phyloP scores from a whole-genome alignment of 2,329 filamentous ascomycete genomes.

The Aspergillus sp. region DNA sequence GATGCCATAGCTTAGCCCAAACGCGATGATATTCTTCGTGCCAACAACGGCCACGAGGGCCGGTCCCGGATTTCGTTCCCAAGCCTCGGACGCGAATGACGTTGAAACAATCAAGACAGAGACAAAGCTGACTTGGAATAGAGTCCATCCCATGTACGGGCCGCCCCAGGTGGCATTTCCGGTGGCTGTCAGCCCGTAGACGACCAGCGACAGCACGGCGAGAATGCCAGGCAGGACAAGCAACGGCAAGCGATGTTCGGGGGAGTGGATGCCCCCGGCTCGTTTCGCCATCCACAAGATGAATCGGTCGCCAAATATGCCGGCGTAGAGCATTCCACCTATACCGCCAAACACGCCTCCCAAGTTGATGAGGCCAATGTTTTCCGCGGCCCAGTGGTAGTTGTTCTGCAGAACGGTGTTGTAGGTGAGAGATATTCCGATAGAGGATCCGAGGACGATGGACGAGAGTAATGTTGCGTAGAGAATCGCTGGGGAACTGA shows the following conservation, averaged over 20 bases:
- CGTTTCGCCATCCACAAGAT: constrained; percentile 30
- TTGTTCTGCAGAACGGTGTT: constrained; percentile 31
- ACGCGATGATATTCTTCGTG: constrained; percentile 26
- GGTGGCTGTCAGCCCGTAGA: constrained; percentile 32
- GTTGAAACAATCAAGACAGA: constrained; percentile 29
- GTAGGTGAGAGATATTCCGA: constrained; percentile 41
- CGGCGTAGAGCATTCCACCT: constrained; percentile 26
- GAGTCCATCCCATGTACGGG: constrained; percentile 28
- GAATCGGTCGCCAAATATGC: constrained; percentile 21
- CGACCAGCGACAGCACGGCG: constrained; percentile 24
- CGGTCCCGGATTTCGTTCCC: constrained; percentile 31
- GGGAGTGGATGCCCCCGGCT: constrained; percentile 29
- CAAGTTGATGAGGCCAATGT: constrained; percentile 25
- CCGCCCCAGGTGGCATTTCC: constrained; percentile 22
- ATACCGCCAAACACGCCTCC: constrained; percentile 26
- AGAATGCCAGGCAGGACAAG: constrained; percentile 32
- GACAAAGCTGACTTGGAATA: constrained; percentile 23
- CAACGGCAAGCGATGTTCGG: constrained; percentile 34
- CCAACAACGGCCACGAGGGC: constrained; percentile 29
- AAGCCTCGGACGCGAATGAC: constrained; percentile 33
- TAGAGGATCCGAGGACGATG: constrained; percentile 35
- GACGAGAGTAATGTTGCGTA: constrained; percentile 38
- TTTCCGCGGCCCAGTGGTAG: constrained; percentile 31
- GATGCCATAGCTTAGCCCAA: constrained; percentile 28
- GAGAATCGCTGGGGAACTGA: constrained; percentile 36